These are phyloP conservation scores for Trichoderma koningiopsis DNA, from an alignment of 2,329 filamentous ascomycete genomes.

Conservation along the genomic window DNA sequence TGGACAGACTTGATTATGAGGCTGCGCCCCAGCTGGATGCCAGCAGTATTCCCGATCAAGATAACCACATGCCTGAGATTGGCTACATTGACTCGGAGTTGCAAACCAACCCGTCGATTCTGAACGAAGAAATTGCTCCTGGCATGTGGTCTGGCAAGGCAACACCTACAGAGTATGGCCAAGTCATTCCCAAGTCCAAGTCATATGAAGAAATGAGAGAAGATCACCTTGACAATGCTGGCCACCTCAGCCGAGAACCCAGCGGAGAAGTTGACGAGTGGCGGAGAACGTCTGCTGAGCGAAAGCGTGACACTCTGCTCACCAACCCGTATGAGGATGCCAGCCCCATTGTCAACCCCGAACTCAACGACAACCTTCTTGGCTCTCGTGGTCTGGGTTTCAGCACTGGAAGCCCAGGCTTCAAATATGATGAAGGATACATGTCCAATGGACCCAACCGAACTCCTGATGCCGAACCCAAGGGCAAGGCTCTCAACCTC, in stretches of 20 bases:
- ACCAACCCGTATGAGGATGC: slow-evolving; percentile 69
- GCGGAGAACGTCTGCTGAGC: slow-evolving; percentile 62
- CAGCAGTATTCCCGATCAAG: slow-evolving; percentile 67
- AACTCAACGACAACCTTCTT: slow-evolving; percentile 54
- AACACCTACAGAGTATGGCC: slow-evolving; percentile 49
- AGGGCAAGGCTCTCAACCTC: slow-evolving; percentile 60
- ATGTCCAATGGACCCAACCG: slow-evolving; percentile 71
- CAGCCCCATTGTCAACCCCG: slow-evolving; percentile 62
- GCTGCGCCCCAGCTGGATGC: slow-evolving; percentile 61
- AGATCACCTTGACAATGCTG: slow-evolving; percentile 42
- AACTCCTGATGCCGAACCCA: slow-evolving; percentile 54
- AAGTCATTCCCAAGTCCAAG: slow-evolving; percentile 33
- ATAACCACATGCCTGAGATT: slow-evolving; percentile 76
- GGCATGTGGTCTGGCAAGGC: slow-evolving; percentile 59
- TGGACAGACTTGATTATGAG: slow-evolving; percentile 58
- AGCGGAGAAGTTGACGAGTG: slow-evolving; percentile 66
- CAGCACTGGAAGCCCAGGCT: slow-evolving; percentile 58
- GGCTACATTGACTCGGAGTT: slow-evolving; percentile 70
- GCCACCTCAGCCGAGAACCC: slow-evolving; percentile 55
- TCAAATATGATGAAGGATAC: slow-evolving; percentile 83
- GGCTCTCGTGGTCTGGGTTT: slow-evolving; percentile 46
- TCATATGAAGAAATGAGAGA: slow-evolving; percentile 45
- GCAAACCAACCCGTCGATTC: slow-evolving; percentile 81
- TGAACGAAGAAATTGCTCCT: slow-evolving; percentile 57
- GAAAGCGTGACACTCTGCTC: slow-evolving; percentile 66